A percentile compares a stretch with the other conserved stretches of the same genome.
Evolutionary conservation across 1,284 basidiomycete genomes (phyloP).

Genomic region (Puccinia triticina): DNA sequence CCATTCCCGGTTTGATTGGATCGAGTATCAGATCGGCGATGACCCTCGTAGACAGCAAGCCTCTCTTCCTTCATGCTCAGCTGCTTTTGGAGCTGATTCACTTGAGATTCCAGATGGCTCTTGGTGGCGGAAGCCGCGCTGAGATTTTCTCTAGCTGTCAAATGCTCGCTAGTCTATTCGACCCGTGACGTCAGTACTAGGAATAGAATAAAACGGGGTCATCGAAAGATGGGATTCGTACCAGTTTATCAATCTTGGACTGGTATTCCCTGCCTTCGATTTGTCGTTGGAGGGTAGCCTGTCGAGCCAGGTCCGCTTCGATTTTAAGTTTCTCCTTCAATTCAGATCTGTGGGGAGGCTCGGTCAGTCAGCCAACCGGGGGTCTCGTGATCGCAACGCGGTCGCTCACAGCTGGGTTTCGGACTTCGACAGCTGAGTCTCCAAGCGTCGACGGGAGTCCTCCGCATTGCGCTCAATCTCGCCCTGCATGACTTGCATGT

Average conservation of each 20-base stretch:
- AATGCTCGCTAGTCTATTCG: conserved; percentile 68
- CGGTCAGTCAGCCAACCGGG: conserved; percentile 2
- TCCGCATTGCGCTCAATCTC: conserved; percentile 80
- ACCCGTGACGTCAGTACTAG: background rate
- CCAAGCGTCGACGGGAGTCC: conserved; percentile 76
- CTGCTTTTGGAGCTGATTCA: conserved; percentile 72
- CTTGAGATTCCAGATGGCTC: conserved; percentile 75
- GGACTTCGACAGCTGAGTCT: conserved; percentile 75
- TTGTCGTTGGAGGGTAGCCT: conserved; percentile 74
- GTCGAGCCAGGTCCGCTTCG: conserved; percentile 76
- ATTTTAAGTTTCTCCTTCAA: conserved; percentile 73
- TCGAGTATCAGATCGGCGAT: conserved; percentile 44
- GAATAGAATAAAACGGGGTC: background rate
- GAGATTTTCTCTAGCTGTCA: conserved; percentile 73
- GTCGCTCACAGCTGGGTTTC: conserved; percentile 73
- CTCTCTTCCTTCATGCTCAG: conserved; percentile 78
- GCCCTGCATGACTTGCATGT: conserved; percentile 83
- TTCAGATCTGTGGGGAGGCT: conserved; percentile 65
- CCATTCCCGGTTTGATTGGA: background rate
- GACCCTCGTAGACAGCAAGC: conserved; percentile 79
- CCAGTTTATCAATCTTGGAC: conserved; percentile 71
- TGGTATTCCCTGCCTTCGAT: conserved; percentile 78
- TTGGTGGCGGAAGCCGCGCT: conserved; percentile 77
- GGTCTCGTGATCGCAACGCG: background rate
- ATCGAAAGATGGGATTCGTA: conserved; percentile 56